Base-by-base conservation (phyloP, 768 basidiomycete genomes). In the Suillus subaureus region DNA sequence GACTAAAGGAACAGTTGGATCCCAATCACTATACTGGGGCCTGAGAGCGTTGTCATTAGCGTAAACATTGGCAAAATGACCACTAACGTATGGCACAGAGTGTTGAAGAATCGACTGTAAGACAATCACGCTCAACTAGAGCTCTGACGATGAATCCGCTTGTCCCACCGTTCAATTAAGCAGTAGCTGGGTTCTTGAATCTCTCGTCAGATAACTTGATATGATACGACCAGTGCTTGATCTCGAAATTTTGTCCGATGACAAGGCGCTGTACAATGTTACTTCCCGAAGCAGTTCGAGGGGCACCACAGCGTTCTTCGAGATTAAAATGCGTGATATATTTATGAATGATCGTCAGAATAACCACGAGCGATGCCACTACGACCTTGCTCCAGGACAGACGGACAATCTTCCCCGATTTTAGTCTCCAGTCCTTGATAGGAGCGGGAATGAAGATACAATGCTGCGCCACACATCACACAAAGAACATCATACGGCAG, bases 301-400 rank as follows among this genome's bases (percentile, higher is more conserved):
- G 54, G 54, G 12, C 7, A n/a, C 12, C 33, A 55, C 31, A 55
- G 21, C 15, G 9, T 40, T 40, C 39, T 28, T 7, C 6, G 6
- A 40, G 11, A 42, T 60, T 33, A 7, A 55, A 35, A 35, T 6
- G 54, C 21, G 11, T 35, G 18, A 21, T 28, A 28, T 43, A 60
- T 21, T 60, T 18, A 64, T 33, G 54, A 62, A 61, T 74, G 77
- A 65, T 82, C 80, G 57, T 92, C 90, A 56, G 84, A 84, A 74
- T 99, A 98, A 12, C 92, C 94, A 67, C 90, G 85, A 45, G 97
- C 95, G 55, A 97, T 90, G 6, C 97, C 97, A 69, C 86, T 92
- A 55, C 95, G 80, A 0, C 97, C 97, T 75, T 97, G 92, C 78
- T 97, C 94, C 65, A 99, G 76, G 47, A 89, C 75, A 67, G 91